Evolutionary conservation across 129 eudicot species (phyloP), one percentile per base, ranked within the genome.

Genomic region (Mikania micrantha): DNA sequence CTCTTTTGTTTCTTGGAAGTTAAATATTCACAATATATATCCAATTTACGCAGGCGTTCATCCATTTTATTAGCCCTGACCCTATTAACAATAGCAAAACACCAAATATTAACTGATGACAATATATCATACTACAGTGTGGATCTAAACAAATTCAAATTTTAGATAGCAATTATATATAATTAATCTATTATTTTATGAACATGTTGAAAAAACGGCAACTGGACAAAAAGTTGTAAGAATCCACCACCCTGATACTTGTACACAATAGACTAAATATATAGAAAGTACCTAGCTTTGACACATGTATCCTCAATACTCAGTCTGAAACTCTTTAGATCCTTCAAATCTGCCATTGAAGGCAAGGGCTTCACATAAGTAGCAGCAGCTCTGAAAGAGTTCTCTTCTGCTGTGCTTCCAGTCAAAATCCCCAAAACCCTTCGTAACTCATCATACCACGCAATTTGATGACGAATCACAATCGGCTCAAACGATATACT

Each of bases 251-350:
- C 39, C 62, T 50, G 6, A 73, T 27, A 25, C 10, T 62, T 62
- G 16, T 27, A 63, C 36, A 35, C 17, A 24, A 48, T 9, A 47
- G 40, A 47, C 70, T 11, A 61, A 34, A 78, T 21, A 62, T 36
- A 32, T n/a, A 69, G 56, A 61, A 56, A 29, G 60, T 81, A 87
- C 97, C 91, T 87, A 74, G 97, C 97, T 73, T 84, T 82, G 50
- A 41, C 49, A 60, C 79, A 69, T 3, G 85, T 72, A 70, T 90
- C 97, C 70, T 53, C 74, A 71, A 84, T 72, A 70, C 80, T 73
- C 38, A 66, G 82, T 71, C 76, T 84, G 48, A 73, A 72, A 65
- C 82, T 81, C 75, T 84, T 90, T 52, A 90, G 47, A 27, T 90
- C 97, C 66, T 87, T 92, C 64, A 71, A 45, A 74, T 16, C 72